Percentiles rank a stretch among this genome's conserved stretches.
Conservation (phyloP, 1,139 yeast species). For the Candida glucosophila region DNA sequence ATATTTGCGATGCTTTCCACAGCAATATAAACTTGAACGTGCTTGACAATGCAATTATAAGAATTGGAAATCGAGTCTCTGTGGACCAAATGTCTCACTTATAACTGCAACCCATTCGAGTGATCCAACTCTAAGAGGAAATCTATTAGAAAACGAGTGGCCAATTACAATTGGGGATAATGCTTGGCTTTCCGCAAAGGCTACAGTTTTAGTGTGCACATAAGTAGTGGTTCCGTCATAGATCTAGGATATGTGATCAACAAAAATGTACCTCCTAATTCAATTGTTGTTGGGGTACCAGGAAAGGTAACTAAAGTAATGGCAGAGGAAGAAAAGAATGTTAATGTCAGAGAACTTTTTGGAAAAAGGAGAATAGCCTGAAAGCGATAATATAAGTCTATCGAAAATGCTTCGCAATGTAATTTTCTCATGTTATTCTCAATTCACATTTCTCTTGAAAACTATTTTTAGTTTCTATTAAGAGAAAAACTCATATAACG, state of each 20-base stretch:
- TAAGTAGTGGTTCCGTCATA: slow-evolving; percentile 55
- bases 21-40: slow-evolving; percentile 49
- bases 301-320: slow-evolving; percentile 38
- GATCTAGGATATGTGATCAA: slow-evolving; percentile 65
- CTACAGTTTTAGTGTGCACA: slow-evolving; percentile 47
- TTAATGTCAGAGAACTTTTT: too few relatives aligned
- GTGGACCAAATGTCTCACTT: slow-evolving; percentile 58
- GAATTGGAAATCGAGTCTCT: slow-evolving; percentile 53
- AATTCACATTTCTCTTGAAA: too few relatives aligned
- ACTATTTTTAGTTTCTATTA: too few relatives aligned
- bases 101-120: slow-evolving; percentile 59
- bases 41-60: slow-evolving; percentile 53
- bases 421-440: too few relatives aligned
- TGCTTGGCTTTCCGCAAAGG: slow-evolving; percentile 60
- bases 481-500: too few relatives aligned
- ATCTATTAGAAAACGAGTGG: slow-evolving; percentile 41
- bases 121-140: slow-evolving; percentile 38
- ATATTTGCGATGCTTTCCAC: slow-evolving; percentile 42
- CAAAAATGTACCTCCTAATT: slow-evolving; percentile 42
- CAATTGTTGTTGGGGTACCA: slow-evolving; percentile 55
- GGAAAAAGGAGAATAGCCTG: too few relatives aligned
- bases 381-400: too few relatives aligned
- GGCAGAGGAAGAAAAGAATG: too few relatives aligned
- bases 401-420: too few relatives aligned
- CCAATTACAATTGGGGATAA: slow-evolving; percentile 54